phyloP scores from a whole-genome alignment of 139 green algal genomes.

The Asterochloris erici region DNA sequence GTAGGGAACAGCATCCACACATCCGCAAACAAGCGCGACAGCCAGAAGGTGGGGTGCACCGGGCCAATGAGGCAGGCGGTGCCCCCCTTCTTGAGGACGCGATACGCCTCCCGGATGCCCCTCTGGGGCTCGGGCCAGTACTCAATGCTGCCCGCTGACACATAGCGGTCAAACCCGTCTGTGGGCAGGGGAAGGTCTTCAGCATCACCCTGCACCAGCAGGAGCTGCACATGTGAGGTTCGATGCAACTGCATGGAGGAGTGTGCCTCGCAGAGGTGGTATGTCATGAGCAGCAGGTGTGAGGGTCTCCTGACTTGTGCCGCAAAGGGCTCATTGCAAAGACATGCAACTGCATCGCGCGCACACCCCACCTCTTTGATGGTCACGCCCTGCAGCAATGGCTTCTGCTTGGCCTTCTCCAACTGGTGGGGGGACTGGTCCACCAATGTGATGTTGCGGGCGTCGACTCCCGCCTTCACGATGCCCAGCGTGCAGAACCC shows the following conservation, averaged over 20 bases:
- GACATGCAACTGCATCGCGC: too few species aligned
- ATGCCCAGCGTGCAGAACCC: constrained; percentile 92
- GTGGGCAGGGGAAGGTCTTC: constrained; percentile 89
- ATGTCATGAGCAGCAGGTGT: neutral
- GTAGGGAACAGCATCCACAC: constrained; percentile 97
- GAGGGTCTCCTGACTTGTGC: too few species aligned
- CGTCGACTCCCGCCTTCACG: constrained; percentile 58
- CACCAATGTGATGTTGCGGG: constrained; percentile 86
- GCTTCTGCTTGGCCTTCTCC: constrained; percentile 83
- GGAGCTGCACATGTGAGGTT: neutral
- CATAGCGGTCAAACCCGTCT: constrained; percentile 90
- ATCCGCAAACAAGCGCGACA: constrained; percentile 86
- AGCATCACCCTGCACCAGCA: constrained; percentile 74
- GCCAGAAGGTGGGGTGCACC: constrained; percentile 85
- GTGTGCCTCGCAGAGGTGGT: too few species aligned
- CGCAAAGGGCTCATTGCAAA: too few species aligned
- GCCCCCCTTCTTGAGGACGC: constrained; percentile 88
- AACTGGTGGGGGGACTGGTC: constrained; percentile 95
- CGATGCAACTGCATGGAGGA: too few species aligned
- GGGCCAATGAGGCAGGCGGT: constrained; percentile 90
- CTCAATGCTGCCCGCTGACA: constrained; percentile 89
- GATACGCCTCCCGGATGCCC: constrained; percentile 75
- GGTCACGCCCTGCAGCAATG: constrained; percentile 81
- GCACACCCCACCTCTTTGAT: constrained; percentile 71
- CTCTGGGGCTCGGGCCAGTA: constrained; percentile 95